Evolutionary conservation across 179 eudicot genomes (phyloP).

Genomic region (Gypsophila paniculata): DNA sequence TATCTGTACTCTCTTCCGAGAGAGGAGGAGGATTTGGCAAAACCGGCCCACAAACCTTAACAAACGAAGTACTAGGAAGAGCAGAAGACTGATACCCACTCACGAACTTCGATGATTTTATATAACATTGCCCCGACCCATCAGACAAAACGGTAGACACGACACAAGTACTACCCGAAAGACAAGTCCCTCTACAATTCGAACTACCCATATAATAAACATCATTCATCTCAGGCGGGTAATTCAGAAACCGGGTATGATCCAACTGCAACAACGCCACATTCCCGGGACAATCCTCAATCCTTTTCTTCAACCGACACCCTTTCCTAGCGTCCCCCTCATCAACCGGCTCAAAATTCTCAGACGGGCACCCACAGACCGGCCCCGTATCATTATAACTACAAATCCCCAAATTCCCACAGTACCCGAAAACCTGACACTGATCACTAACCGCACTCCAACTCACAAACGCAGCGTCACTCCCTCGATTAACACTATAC

Average conservation of each 20-base stretch:
- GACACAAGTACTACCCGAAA: slow-evolving; percentile 44
- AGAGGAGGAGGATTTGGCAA: slow-evolving; percentile 43
- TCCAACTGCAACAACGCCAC: slow-evolving; percentile 55
- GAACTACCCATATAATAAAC: slow-evolving; percentile 39
- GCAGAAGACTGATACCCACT: slow-evolving; percentile 70
- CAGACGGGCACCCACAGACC: slow-evolving; percentile 70
- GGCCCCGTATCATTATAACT: slow-evolving; percentile 68
- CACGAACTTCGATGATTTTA: slow-evolving; percentile 42
- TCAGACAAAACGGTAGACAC: slow-evolving; percentile 64
- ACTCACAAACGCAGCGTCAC: slow-evolving; percentile 29
- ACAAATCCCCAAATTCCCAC: slow-evolving; percentile 83
- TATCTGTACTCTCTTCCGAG: slow-evolving; percentile 1
- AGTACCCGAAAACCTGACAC: slow-evolving; percentile 72
- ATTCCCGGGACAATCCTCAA: slow-evolving; percentile 47
- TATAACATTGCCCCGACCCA: slow-evolving; percentile 60
- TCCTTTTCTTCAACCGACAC: slow-evolving; percentile 59
- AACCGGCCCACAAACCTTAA: slow-evolving; percentile 63
- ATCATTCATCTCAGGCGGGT: slow-evolving; percentile 50
- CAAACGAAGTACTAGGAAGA: slow-evolving; percentile 73
- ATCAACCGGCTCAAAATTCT: slow-evolving; percentile 59
- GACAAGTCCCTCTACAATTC: slow-evolving; percentile 58
- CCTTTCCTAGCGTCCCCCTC: slow-evolving; percentile 49
- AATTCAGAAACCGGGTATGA: slow-evolving; percentile 58
- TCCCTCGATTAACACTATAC: slow-evolving; percentile 47
- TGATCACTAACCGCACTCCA: slow-evolving; percentile 83